phyloP scores from a whole-genome alignment of 164 flowering plant genomes.

The Buxus sempervirens region DNA sequence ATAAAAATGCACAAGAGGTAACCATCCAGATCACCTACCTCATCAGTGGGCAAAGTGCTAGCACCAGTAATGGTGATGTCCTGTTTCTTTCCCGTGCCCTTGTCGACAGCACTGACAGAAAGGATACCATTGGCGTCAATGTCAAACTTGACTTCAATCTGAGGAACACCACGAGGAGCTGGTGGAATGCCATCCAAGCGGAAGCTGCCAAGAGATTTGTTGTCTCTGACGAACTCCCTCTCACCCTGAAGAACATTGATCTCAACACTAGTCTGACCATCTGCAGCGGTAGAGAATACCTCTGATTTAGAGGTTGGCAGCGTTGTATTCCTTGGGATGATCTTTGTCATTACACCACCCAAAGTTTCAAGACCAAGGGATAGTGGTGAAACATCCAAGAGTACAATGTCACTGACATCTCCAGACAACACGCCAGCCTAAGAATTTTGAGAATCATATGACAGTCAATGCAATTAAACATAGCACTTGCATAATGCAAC shows the following conservation, averaged over 20 bases:
- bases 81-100: slow-evolving; percentile 60
- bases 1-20: too few species aligned
- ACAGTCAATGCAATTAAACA: background rate
- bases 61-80: slow-evolving; percentile 61
- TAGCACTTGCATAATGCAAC: background rate
- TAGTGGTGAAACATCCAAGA: slow-evolving; percentile 63
- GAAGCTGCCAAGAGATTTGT: slow-evolving; percentile 85
- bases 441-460: background rate
- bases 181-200: slow-evolving; percentile 86
- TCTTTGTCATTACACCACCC: slow-evolving; percentile 76
- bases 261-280: slow-evolving; percentile 81
- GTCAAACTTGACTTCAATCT: slow-evolving; percentile 50
- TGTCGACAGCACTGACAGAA: slow-evolving; percentile 46
- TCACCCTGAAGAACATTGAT: slow-evolving; percentile 84
- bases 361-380: slow-evolving; percentile 71
- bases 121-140: slow-evolving; percentile 55
- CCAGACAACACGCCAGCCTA: slow-evolving; percentile 82
- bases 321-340: slow-evolving; percentile 68
- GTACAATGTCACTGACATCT: slow-evolving; percentile 78
- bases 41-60: slow-evolving; percentile 52
- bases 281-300: slow-evolving; percentile 81
- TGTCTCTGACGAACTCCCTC: slow-evolving; percentile 80
- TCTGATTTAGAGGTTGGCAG: slow-evolving; percentile 79
- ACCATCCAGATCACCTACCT: slow-evolving; percentile 26
- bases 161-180: slow-evolving; percentile 70